Evolutionary conservation across 306 rosid species (phyloP).

Genomic region (Castanea mollissima): DNA sequence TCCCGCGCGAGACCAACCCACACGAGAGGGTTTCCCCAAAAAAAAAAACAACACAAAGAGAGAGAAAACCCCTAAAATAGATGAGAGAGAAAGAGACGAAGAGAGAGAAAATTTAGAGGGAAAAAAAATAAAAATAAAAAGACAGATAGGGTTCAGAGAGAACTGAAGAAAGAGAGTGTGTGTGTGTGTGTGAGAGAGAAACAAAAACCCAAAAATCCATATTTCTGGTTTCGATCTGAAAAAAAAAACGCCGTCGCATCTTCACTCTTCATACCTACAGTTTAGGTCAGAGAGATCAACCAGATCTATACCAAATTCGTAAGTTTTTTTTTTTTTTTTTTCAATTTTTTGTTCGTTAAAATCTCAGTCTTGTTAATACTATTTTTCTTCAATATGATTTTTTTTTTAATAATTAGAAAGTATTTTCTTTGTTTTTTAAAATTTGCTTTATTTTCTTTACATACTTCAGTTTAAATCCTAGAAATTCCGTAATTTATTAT

Average conservation of each 20-base stretch:
- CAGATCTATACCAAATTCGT: conserved; percentile 19
- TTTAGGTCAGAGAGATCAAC: conserved; percentile 8
- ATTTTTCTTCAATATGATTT: background rate
- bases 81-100: too few relatives aligned
- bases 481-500: too few relatives aligned
- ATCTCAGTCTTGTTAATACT: background rate
- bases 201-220: background rate
- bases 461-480: too few relatives aligned
- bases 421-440: too few relatives aligned
- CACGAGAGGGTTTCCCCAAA: conserved; percentile 19
- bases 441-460: background rate
- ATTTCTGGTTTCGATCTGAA: background rate
- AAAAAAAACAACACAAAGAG: background rate
- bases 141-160: conserved; percentile 26
- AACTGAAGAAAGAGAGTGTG: too few relatives aligned
- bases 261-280: conserved; percentile 17
- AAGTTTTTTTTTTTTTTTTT: background rate
- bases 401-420: background rate
- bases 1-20: conserved; percentile 40
- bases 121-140: too few relatives aligned
- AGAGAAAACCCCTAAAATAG: background rate
- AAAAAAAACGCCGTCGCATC: conserved; percentile 4
- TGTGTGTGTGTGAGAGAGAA: background rate
- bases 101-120: too few relatives aligned
- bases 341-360: background rate